Evolutionary conservation across 2,329 filamentous ascomycete genomes (phyloP).

Genomic region (Neoascochyta sp.): DNA sequence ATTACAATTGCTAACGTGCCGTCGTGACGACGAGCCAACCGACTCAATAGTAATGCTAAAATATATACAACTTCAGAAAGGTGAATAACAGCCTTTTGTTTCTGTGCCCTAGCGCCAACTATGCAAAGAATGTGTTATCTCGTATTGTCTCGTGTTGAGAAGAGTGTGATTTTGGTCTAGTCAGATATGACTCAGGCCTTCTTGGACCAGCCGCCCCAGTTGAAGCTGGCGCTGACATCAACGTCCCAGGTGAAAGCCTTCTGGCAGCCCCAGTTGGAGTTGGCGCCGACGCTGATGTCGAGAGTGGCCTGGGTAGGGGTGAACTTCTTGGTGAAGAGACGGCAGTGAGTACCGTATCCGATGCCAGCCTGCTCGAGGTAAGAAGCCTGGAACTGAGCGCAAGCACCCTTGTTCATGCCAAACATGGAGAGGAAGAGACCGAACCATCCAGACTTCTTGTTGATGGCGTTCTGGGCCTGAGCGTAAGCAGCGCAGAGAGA

Average conservation of each 20-base stretch:
- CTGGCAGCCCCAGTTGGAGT: constrained; percentile 17
- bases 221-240: constrained; percentile 20
- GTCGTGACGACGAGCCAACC: too few relatives aligned
- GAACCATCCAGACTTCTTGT: constrained; percentile 14
- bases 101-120: too few relatives aligned
- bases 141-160: too few relatives aligned
- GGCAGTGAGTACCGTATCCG: constrained; percentile 25
- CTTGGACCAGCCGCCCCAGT: constrained; percentile 13
- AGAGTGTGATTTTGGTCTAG: too few relatives aligned
- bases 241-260: constrained; percentile 24
- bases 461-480: constrained; percentile 21
- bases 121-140: too few relatives aligned
- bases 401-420: constrained; percentile 19
- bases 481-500: constrained; percentile 23
- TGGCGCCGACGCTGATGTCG: constrained; percentile 14
- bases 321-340: constrained; percentile 26
- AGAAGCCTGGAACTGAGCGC: constrained; percentile 24
- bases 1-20: too few relatives aligned
- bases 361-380: constrained; percentile 21
- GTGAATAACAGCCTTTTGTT: too few relatives aligned
- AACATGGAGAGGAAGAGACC: constrained; percentile 11
- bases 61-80: too few relatives aligned
- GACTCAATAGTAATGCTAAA: too few relatives aligned
- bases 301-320: constrained; percentile 13
- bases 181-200: constrained; percentile 8